Evolutionary conservation across 2,329 filamentous ascomycete genomes (phyloP), one percentile per base, ranked within the genome.

Genomic region (Fusarium floridanum): DNA sequence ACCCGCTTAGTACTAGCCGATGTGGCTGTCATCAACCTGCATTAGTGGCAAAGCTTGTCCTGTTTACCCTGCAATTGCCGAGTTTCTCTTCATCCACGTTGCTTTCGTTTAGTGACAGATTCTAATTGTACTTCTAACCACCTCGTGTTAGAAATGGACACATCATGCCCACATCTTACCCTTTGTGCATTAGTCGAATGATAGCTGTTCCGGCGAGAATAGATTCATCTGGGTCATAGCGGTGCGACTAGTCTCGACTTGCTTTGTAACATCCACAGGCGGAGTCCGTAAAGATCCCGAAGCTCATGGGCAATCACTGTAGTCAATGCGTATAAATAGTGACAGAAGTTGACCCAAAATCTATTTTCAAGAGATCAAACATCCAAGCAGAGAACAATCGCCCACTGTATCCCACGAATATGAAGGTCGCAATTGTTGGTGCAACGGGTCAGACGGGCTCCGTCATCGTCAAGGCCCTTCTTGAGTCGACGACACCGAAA

Each of bases 21-120:
- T 43, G 41, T 43, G 22, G n/a, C 41, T 43, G 41, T 43, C 41
- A 43, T 43, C n/a, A 43, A 22, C 41, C 41, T 43, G 41, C n/a
- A 43, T 43, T 43, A 43, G 41, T 7, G n/a, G n/a, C n/a, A 43
- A 43, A 43, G n/a, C 41, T 43, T 43, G 41, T 22, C 11, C 2
- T 43, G n/a, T 12, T 22, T 14, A 3, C 41, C 39, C 39, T 43
- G 10, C 4, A 43, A 7, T 43, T 10, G n/a, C n/a, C 2, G 10
- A 43, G 39, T 43, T 22, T 22, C 22, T 43, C 10, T 32, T 32
- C 32, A n/a, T n/a, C 17, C 3, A 39, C 37, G 8, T 39, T 39
- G 17, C 1, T 39, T 39, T 2, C 17, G 16, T n/a, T 9, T 5
- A 10, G 17, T 39, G 17, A 9, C 10, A 43, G 10, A 17, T 41